phyloP scores from a whole-genome alignment of 2,329 filamentous ascomycete species.

The Bimuria novae-zelandiae region DNA sequence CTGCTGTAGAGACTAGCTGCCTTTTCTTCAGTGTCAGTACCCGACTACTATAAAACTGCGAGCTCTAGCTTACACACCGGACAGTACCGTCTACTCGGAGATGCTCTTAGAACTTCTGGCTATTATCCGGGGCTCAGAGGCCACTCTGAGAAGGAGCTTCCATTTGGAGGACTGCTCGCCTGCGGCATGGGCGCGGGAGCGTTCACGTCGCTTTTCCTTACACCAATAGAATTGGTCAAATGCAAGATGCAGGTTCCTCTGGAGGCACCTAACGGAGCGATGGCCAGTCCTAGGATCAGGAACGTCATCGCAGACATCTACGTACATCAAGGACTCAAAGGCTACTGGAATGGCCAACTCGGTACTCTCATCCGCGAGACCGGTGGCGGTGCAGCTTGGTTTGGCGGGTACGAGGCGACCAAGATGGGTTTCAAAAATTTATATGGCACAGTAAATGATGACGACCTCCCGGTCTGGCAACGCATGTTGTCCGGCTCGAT shows the following conservation, averaged over 20 bases:
- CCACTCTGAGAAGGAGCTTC: constrained; percentile 60
- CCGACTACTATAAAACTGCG: not conserved
- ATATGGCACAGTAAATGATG: constrained; percentile 48
- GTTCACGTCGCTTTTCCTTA: constrained; percentile 88
- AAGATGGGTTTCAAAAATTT: constrained; percentile 69
- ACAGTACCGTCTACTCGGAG: constrained; percentile 56
- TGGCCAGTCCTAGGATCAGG: constrained; percentile 65
- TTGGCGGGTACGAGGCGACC: constrained; percentile 62
- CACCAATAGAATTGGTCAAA: constrained; percentile 95
- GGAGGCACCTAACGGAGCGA: constrained; percentile 42
- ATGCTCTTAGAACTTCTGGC: constrained; percentile 64
- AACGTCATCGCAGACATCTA: constrained; percentile 79
- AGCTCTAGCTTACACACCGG: constrained; percentile 22
- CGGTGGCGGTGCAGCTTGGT: constrained; percentile 93
- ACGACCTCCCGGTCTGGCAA: constrained; percentile 77
- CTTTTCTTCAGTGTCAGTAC: constrained; percentile 79
- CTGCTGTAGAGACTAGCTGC: constrained; percentile 88
- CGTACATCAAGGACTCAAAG: constrained; percentile 76
- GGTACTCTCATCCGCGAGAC: constrained; percentile 94
- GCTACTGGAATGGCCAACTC: constrained; percentile 94
- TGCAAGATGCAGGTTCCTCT: constrained; percentile 91
- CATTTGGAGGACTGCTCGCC: constrained; percentile 73
- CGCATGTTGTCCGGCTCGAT: constrained; percentile 85
- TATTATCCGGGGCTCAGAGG: constrained; percentile 55
- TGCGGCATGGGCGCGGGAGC: constrained; percentile 87